Base-by-base conservation (phyloP, 352 stramenopile species). In the Phytophthora colocasiae region DNA sequence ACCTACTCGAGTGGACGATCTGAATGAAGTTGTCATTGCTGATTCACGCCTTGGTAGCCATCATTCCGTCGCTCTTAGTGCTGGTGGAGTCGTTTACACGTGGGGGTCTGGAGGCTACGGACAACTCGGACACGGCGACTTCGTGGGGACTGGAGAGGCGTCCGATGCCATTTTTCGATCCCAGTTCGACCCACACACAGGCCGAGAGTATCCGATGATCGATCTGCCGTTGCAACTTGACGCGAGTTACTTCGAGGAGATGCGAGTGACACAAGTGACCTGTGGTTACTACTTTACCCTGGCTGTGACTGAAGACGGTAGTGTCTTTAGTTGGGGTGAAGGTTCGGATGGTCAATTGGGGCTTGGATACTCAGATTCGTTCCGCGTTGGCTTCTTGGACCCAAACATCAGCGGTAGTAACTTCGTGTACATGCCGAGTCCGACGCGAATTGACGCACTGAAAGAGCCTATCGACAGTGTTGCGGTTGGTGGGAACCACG, bases 231-330 rank as follows among this genome's bases (percentile, higher is more conserved):
- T 91, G n/a, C 79, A 89, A 48, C 59, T 93, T 17, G 82, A 93
- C 64, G 77, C 75, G 7, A 90, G 81, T 58, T 84, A 77, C 58
- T 90, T 93, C 17, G 85, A 91, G 44, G 85, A 91, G 36, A 90
- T 91, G 80, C 73, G 75, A 15, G 77, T 92, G 32, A 64, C 77
- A 9, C 75, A 92, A 58, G 60, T 95, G n/a, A 78, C 80, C 7
- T 95, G 87, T 36, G 85, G 85, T 0, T 84, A 90, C 53, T 92
- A 91, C 55, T 92, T 91, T 53, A 90, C 75, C 1, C 22, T 93
- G 15, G 83, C 73, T 7, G 54, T 94, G 36, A 82, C 80, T n/a
- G 84, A 91, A 39, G 87, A 93, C 40, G 85, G 80, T 3, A 87
- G 75, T 19, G 77, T 92, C 5, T 90, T 90, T 40, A 80, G 83